A percentile compares a stretch with the other conserved stretches of the same genome.
Evolutionary conservation across 176 grass and related monocot species (phyloP).

Genomic region (Rhynchospora tenuis): DNA sequence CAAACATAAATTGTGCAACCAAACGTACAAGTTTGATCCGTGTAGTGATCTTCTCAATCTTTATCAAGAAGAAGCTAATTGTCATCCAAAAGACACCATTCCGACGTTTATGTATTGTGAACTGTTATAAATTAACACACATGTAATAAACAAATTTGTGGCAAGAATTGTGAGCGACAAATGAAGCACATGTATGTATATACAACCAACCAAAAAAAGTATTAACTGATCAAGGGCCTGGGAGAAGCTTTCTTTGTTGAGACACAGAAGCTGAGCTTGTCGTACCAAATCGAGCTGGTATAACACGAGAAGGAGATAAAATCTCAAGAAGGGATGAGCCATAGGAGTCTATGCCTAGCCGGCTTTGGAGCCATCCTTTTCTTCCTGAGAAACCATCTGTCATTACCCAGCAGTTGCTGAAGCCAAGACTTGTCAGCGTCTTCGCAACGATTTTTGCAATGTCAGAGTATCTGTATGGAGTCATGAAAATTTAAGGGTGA

Average conservation of each 20-base stretch:
- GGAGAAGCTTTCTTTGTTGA: constrained; percentile 58
- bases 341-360: constrained; percentile 53
- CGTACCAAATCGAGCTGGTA: constrained; percentile 54
- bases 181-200: neutral
- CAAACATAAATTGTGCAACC: neutral
- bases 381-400: constrained; percentile 68
- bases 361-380: constrained; percentile 79
- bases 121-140: neutral
- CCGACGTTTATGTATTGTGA: neutral
- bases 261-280: constrained; percentile 31
- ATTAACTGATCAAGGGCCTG: constrained; percentile 29
- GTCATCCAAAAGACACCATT: neutral
- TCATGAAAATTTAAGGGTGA: neutral
- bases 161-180: neutral
- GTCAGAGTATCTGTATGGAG: constrained; percentile 56
- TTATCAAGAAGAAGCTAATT: neutral
- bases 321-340: constrained; percentile 55
- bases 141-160: neutral
- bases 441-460: constrained; percentile 55
- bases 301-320: constrained; percentile 63
- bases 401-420: constrained; percentile 86
- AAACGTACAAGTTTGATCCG: neutral
- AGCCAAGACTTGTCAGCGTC: constrained; percentile 57
- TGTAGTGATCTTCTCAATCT: neutral
- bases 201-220: neutral